phyloP scores from a whole-genome alignment of 2,329 filamentous ascomycete species.

The Drechslerella coelobrocha region DNA sequence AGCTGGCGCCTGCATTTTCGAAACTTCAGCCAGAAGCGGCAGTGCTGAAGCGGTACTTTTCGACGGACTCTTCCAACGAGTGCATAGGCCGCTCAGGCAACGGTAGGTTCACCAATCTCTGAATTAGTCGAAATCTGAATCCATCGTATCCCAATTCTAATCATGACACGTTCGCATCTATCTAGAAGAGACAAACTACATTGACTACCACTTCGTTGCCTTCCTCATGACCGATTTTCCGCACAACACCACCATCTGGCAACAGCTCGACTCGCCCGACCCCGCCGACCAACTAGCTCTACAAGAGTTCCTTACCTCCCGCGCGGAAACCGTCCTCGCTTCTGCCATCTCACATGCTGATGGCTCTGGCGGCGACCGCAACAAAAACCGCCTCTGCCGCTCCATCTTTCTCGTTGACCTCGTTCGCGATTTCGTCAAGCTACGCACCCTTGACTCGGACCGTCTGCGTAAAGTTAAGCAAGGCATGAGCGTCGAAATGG shows the following conservation, averaged over 20 bases:
- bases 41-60: not conserved
- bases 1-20: not conserved
- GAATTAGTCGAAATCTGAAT: no score
- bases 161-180: no score
- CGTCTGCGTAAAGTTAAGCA: conserved; percentile 5
- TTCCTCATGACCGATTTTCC: conserved; percentile 22
- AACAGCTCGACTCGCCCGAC: conserved; percentile 3
- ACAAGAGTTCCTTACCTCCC: not conserved
- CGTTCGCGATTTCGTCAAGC: conserved; percentile 9
- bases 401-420: conserved; percentile 15
- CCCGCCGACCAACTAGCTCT: not conserved
- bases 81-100: not conserved
- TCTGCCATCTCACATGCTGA: conserved; percentile 2
- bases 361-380: conserved; percentile 7
- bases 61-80: not conserved
- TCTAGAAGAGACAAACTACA: conserved; percentile 8
- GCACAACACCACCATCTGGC: conserved; percentile 3
- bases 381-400: conserved; percentile 24
- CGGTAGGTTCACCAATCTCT: not conserved
- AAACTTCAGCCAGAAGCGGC: not conserved
- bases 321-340: conserved; percentile 1
- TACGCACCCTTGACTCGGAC: conserved; percentile 4
- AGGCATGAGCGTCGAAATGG: conserved; percentile 2
- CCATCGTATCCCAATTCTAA: no score
- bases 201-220: conserved; percentile 26